Conservation (phyloP, 192 early-diverging fungal genomes). For the Allomyces macrogynus region DNA sequence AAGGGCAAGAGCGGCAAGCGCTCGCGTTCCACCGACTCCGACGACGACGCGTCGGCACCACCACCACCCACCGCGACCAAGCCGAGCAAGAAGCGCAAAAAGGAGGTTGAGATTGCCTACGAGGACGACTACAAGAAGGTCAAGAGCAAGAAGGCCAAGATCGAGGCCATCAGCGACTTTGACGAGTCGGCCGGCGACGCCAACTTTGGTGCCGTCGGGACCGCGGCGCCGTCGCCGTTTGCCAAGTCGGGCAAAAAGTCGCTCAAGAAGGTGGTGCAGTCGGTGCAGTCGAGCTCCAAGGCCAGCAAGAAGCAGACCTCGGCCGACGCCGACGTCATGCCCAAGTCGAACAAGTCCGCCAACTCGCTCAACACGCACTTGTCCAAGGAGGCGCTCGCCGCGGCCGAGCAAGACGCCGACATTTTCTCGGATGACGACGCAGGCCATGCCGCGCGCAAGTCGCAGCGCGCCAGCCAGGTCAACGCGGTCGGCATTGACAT, state of each 20-base stretch:
- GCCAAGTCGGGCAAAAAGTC: not conserved
- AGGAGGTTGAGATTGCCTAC: not conserved
- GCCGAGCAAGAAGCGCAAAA: not conserved
- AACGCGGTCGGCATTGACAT: not conserved
- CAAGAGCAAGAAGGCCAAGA: not conserved
- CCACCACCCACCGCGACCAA: not conserved
- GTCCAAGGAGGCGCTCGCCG: not conserved
- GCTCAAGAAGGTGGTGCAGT: not conserved
- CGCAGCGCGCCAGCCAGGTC: not conserved
- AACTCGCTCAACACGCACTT: not conserved
- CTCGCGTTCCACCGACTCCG: not conserved
- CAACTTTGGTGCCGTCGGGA: not conserved
- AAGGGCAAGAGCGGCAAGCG: too few relatives aligned
- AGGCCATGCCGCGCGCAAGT: not conserved
- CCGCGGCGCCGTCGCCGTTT: not conserved
- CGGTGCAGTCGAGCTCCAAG: not conserved
- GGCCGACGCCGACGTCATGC: not conserved
- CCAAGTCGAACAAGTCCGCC: not conserved
- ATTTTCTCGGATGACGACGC: not conserved
- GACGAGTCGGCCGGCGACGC: not conserved
- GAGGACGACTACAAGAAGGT: constrained; percentile 12
- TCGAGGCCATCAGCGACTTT: not conserved
- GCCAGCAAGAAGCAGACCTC: not conserved
- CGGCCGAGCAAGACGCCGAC: not conserved
- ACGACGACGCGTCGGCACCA: constrained; percentile 11